Conservation (phyloP, 1,284 basidiomycete species). For the Cryptococcus deneoformans region DNA sequence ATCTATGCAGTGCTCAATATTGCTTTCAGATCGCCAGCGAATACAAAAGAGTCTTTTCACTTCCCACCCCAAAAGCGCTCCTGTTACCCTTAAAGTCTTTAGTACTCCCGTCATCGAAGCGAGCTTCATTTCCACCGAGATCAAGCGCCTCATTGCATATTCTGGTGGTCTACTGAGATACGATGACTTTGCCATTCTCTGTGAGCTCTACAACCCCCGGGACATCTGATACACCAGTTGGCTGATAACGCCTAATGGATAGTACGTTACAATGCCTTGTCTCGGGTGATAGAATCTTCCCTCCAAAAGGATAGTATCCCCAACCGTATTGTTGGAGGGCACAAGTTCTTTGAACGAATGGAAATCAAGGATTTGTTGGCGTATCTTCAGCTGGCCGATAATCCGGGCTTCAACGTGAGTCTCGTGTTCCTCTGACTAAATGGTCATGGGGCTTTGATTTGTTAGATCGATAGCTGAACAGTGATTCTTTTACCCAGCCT, state of each 20-base stretch:
- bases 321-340: conserved; percentile 70
- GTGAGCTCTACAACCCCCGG: conserved; percentile 52
- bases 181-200: conserved; percentile 74
- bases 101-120: conserved; percentile 56
- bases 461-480: background rate
- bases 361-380: conserved; percentile 87
- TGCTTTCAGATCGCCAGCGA: conserved; percentile 51
- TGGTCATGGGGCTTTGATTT: background rate
- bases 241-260: background rate
- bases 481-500: conserved; percentile 45
- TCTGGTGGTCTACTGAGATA: conserved; percentile 70
- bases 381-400: conserved; percentile 81
- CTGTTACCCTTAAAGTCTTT: conserved; percentile 54
- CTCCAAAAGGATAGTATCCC: conserved; percentile 77
- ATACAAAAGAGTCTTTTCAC: conserved; percentile 75
- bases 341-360: conserved; percentile 82
- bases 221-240: too few species aligned
- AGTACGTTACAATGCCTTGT: conserved; percentile 83
- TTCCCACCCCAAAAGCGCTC: conserved; percentile 61
- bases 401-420: conserved; percentile 62
- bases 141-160: conserved; percentile 70
- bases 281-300: conserved; percentile 71
- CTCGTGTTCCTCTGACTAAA: background rate
- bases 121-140: conserved; percentile 70
- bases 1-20: background rate